Percentiles rank a stretch among this genome's conserved stretches.
phyloP scores from a whole-genome alignment of 2,329 filamentous ascomycete genomes.

The Anthostomella pinea region DNA sequence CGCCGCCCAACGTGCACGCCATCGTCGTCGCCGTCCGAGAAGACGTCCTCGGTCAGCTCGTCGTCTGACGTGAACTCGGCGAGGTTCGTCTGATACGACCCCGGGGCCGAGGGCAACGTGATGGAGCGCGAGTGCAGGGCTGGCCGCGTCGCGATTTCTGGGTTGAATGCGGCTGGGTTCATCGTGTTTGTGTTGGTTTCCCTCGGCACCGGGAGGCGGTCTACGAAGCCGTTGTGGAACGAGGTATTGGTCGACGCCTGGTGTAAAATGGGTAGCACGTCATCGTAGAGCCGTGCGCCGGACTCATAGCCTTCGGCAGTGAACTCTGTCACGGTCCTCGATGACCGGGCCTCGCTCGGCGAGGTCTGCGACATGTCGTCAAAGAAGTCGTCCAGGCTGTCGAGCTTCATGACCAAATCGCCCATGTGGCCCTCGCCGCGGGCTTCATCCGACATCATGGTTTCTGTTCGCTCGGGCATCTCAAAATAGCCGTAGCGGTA shows the following conservation, averaged over 20 bases:
- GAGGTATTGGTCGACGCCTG: slow-evolving; percentile 78
- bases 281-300: slow-evolving; percentile 83
- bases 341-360: slow-evolving; percentile 60
- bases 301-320: slow-evolving; percentile 66
- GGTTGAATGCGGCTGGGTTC: slow-evolving; percentile 59
- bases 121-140: slow-evolving; percentile 77
- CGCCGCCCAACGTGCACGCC: too few species aligned
- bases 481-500: slow-evolving; percentile 80
- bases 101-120: slow-evolving; percentile 70
- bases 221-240: slow-evolving; percentile 86
- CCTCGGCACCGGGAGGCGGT: slow-evolving; percentile 62
- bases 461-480: slow-evolving; percentile 71
- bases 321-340: slow-evolving; percentile 63
- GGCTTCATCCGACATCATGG: slow-evolving; percentile 86
- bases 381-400: slow-evolving; percentile 80
- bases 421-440: slow-evolving; percentile 71
- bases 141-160: slow-evolving; percentile 51
- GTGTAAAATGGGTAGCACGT: slow-evolving; percentile 85
- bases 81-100: slow-evolving; percentile 53
- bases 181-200: slow-evolving; percentile 59
- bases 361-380: slow-evolving; percentile 63
- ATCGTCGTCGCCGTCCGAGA: slow-evolving; percentile 76
- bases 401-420: slow-evolving; percentile 77
- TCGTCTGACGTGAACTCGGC: slow-evolving; percentile 72
- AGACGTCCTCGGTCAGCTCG: slow-evolving; percentile 68